Conservation (phyloP, 495 filamentous ascomycete genomes). For the Terfezia claveryi region DNA sequence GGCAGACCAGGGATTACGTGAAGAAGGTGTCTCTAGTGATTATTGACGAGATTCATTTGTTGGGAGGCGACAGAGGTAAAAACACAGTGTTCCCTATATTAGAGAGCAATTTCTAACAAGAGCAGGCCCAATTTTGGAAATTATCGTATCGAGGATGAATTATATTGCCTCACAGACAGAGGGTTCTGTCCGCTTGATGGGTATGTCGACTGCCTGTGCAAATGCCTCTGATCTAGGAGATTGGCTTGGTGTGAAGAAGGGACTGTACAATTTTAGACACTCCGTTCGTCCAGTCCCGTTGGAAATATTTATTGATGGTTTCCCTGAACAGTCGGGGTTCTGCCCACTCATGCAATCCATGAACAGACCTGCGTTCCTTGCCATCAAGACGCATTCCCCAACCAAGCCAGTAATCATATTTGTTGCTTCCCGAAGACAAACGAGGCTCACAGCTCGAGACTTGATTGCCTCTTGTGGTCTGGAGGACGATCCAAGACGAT, state of each 20-base stretch:
- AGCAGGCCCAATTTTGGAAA: slow-evolving; percentile 71
- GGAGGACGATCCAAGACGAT: slow-evolving; percentile 90
- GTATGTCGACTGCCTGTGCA: slow-evolving; percentile 95
- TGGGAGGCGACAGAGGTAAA: slow-evolving; percentile 64
- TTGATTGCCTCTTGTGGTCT: slow-evolving; percentile 93
- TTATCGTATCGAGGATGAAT: slow-evolving; percentile 98
- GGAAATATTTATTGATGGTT: slow-evolving; percentile 92
- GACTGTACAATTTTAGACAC: slow-evolving; percentile 92
- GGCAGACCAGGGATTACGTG: slow-evolving; percentile 92
- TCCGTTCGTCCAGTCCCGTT: slow-evolving; percentile 92
- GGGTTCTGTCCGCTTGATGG: slow-evolving; percentile 67
- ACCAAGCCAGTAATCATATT: slow-evolving; percentile 97
- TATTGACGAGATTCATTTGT: slow-evolving; percentile 93
- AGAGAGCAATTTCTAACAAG: too few species aligned
- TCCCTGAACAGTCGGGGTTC: slow-evolving; percentile 84
- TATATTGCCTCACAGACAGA: slow-evolving; percentile 91
- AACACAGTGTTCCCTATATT: too few species aligned
- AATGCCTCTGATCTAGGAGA: slow-evolving; percentile 87
- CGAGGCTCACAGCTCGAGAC: slow-evolving; percentile 81
- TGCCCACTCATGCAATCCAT: slow-evolving; percentile 97
- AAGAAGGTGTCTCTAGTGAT: slow-evolving; percentile 88
- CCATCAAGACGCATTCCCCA: slow-evolving; percentile 86
- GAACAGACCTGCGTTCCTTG: slow-evolving; percentile 92
- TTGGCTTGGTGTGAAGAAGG: slow-evolving; percentile 94
- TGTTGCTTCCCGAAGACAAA: slow-evolving; percentile 87